phyloP scores from a whole-genome alignment of 1,284 basidiomycete species.

The Irpex sp. region DNA sequence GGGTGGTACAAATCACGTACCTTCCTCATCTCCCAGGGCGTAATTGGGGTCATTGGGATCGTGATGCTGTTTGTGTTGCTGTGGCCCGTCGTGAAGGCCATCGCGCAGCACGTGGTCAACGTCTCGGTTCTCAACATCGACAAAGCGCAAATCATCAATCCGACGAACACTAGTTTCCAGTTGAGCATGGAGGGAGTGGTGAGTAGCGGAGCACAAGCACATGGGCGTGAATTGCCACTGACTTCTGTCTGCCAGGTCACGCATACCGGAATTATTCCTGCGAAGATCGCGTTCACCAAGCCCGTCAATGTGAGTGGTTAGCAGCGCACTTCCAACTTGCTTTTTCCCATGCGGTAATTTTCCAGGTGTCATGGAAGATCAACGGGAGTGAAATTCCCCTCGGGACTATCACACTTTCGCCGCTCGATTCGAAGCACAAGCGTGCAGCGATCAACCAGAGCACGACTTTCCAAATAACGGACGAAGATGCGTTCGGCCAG shows the following conservation, averaged over 20 bases:
- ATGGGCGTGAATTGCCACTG: background rate
- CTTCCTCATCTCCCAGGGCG: constrained; percentile 42
- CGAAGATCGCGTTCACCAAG: constrained; percentile 53
- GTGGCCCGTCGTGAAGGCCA: constrained; percentile 62
- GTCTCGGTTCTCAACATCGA: constrained; percentile 49
- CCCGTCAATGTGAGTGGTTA: constrained; percentile 31
- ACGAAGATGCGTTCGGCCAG: constrained; percentile 51
- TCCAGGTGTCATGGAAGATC: constrained; percentile 17
- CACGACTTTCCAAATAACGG: constrained; percentile 49
- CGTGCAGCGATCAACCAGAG: constrained; percentile 58
- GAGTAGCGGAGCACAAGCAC: constrained; percentile 22
- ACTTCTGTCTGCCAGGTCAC: constrained; percentile 34
- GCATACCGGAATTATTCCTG: constrained; percentile 58
- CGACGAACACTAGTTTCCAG: constrained; percentile 38
- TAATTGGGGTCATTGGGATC: constrained; percentile 45
- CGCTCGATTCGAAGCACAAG: constrained; percentile 44
- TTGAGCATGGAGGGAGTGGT: constrained; percentile 51
- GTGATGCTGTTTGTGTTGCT: constrained; percentile 60
- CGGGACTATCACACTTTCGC: constrained; percentile 45
- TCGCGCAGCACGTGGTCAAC: constrained; percentile 60
- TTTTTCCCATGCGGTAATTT: background rate
- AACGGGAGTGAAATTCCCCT: constrained; percentile 39
- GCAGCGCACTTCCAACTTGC: constrained; percentile 46
- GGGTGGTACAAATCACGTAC: constrained; percentile 32
- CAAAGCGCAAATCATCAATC: constrained; percentile 8